These are phyloP conservation scores for Chlamydomonas reinhardtii DNA, from an alignment of 163 green algal genomes.

Conservation along the genomic window DNA sequence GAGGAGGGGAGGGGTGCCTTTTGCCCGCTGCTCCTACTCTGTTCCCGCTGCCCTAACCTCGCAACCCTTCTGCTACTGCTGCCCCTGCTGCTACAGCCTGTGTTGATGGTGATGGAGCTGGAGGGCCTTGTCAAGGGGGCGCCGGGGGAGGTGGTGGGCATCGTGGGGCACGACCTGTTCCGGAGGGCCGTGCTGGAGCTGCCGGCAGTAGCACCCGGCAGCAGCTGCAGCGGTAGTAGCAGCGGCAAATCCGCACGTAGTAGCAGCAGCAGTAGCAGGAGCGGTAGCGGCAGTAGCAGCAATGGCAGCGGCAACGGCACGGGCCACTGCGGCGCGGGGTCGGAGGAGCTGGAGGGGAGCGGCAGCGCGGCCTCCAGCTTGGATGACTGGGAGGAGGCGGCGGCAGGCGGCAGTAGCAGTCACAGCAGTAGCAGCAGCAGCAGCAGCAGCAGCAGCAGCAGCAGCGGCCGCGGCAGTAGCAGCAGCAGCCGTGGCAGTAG, in stretches of 20 bases:
- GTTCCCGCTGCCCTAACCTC: too few species aligned
- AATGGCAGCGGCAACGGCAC: too few species aligned
- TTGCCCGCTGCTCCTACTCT: too few species aligned
- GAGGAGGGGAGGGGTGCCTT: too few species aligned
- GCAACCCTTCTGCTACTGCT: too few species aligned
- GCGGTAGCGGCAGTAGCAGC: neutral
- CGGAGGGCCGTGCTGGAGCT: constrained; percentile 64
- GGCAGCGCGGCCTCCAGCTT: too few species aligned
- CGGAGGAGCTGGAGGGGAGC: too few species aligned
- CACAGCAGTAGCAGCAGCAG: neutral
- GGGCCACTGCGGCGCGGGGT: too few species aligned
- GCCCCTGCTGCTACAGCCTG: constrained; percentile 30
- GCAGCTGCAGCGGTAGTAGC: constrained; percentile 15
- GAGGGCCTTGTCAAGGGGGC: constrained; percentile 71
- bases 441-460: neutral
- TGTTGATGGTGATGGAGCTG: constrained; percentile 85
- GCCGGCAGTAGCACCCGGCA: constrained; percentile 8
- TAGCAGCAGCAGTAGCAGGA: constrained; percentile 7
- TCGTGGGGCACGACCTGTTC: constrained; percentile 80
- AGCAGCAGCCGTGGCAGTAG: neutral
- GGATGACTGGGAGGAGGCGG: too few species aligned
- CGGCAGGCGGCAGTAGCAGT: neutral
- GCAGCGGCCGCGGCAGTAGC: neutral
- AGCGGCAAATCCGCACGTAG: constrained; percentile 24
- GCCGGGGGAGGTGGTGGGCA: constrained; percentile 79